Conservation (phyloP, 768 basidiomycete species). For the Hericium erinaceus region DNA sequence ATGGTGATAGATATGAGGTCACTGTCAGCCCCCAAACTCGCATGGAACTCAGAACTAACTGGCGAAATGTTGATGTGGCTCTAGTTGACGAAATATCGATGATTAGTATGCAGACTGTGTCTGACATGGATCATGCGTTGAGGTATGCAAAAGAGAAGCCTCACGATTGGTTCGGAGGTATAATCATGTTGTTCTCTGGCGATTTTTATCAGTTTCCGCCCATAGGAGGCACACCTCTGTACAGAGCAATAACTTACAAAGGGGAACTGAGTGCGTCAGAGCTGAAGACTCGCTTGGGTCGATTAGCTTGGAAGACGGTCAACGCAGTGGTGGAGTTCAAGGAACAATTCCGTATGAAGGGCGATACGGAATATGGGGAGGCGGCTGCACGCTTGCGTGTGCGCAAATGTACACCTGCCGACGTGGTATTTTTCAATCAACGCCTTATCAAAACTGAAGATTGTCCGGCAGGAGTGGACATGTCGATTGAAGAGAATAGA, state of each 20-base stretch:
- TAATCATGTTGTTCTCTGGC: conserved; percentile 24
- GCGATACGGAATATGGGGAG: too few species aligned
- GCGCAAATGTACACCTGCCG: too few species aligned
- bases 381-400: too few species aligned
- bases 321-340: too few species aligned
- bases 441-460: too few species aligned
- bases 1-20: conserved; percentile 4
- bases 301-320: too few species aligned
- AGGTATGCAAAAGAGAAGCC: conserved; percentile 13
- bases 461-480: too few species aligned
- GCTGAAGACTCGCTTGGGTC: too few species aligned
- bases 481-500: too few species aligned
- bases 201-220: conserved; percentile 28
- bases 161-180: conserved; percentile 22
- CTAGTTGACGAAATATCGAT: conserved; percentile 25
- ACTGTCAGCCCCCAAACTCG: conserved; percentile 12
- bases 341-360: too few species aligned
- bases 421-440: too few species aligned
- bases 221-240: conserved; percentile 20
- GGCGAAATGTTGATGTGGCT: conserved; percentile 17
- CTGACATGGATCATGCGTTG: conserved; percentile 21
- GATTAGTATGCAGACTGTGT: conserved; percentile 10
- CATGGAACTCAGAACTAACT: conserved; percentile 14
- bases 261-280: too few species aligned
- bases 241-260: conserved; percentile 16